These are phyloP conservation scores for Phaffia tasmanica DNA, from an alignment of 768 basidiomycete genomes.

Conservation along the genomic window DNA sequence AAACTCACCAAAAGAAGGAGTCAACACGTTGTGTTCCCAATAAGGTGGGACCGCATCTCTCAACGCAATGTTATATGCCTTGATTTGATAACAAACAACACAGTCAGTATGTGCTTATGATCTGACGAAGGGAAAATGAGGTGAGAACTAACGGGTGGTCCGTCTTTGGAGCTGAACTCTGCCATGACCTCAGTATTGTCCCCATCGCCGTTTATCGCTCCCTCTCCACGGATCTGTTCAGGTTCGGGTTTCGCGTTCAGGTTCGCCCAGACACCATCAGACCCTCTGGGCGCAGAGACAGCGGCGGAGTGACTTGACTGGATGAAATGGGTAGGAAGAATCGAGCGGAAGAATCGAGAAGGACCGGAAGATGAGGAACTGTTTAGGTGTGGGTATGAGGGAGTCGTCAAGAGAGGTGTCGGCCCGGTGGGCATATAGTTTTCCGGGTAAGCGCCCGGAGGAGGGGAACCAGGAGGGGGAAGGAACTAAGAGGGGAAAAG, in stretches of 20 bases:
- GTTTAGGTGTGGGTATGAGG: constrained; percentile 17
- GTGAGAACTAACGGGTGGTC: constrained; percentile 63
- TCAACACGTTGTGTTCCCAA: constrained; percentile 91
- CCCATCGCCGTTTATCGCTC: constrained; percentile 30
- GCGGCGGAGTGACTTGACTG: constrained; percentile 19
- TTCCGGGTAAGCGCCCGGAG: constrained; percentile 25
- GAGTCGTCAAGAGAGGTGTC: constrained; percentile 24
- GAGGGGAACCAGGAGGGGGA: constrained; percentile 22
- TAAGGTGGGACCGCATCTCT: constrained; percentile 86
- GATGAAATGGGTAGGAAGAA: constrained; percentile 26
- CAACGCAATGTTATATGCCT: constrained; percentile 81
- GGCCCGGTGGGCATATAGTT: constrained; percentile 23
- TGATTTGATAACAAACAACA: neutral
- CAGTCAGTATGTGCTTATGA: neutral
- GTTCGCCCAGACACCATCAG: constrained; percentile 93
- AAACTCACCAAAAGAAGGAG: constrained; percentile 42
- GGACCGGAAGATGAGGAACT: constrained; percentile 10
- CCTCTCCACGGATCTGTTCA: constrained; percentile 27
- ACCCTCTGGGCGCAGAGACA: constrained; percentile 41
- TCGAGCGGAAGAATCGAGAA: constrained; percentile 24
- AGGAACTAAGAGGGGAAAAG: constrained; percentile 13
- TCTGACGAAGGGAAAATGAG: neutral
- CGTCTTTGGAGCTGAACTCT: constrained; percentile 67
- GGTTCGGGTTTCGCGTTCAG: constrained; percentile 75
- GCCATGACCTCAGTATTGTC: constrained; percentile 52